Base-by-base conservation (phyloP, 805 yeast species). In the Candida arabinofermentans region DNA sequence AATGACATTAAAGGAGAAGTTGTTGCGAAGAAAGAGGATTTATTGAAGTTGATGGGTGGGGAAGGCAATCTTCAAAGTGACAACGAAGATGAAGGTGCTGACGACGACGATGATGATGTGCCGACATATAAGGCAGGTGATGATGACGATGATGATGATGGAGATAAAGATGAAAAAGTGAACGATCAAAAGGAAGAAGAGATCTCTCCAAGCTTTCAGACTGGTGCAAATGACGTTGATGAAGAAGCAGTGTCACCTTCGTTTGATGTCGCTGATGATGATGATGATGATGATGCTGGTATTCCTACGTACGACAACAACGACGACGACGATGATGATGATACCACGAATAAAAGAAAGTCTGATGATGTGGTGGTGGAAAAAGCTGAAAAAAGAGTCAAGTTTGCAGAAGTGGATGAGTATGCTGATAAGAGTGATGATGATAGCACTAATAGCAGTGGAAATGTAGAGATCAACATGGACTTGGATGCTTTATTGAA, bases 21-120 rank as follows among this genome's bases (percentile, higher is more conserved):
- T 8, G 38, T 13, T n/a, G 43, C 40, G 19, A 54, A 55, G 27
- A 51, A 50, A 39, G 34, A 36, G 14, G 66, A 61, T 37, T 48
- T 62, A 27, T 55, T 58, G 37, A 48, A 48, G 27, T 48, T 57
- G 16, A 36, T 55, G 12, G 39, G 39, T 16, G 47, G 35, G n/a
- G n/a, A n/a, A n/a, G n/a, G n/a, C n/a, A n/a, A n/a, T n/a, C n/a
- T n/a, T n/a, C n/a, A n/a, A n/a, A n/a, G n/a, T 13, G 49, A 44
- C 13, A 35, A 30, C 8, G 54, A 40, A 4, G 44, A 30, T 26
- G 31, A 40, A 18, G 43, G 42, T 9, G 46, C 43, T 18, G 47
- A 41, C 4, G 55, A 42, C 5, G 53, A 49, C 5, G 48, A 49
- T 10, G 57, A 48, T 16, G 53, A 44, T 13, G 33, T 48, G 8